Conservation (phyloP, 1,139 yeast genomes). For the Hemisphaericaspora subhashii region DNA sequence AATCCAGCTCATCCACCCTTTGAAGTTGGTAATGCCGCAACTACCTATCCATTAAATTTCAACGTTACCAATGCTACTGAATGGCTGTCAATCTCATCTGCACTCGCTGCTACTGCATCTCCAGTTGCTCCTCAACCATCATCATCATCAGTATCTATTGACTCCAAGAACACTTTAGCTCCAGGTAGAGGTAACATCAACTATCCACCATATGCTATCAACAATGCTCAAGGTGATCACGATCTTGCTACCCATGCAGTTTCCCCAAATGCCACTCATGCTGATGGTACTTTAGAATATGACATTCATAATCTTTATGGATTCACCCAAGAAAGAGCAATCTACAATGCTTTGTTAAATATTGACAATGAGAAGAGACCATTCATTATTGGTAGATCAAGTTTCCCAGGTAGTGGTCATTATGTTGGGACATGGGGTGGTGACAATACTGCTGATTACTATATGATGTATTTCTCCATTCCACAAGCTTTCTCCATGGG, state of each 20-base stretch:
- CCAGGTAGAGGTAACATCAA: constrained; percentile 30
- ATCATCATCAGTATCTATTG: constrained; percentile 17
- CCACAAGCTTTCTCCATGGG: constrained; percentile 25
- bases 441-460: constrained; percentile 22
- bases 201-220: constrained; percentile 33
- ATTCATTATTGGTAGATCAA: constrained; percentile 21
- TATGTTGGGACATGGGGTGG: constrained; percentile 27
- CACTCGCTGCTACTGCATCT: constrained; percentile 15
- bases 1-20: constrained; percentile 26
- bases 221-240: constrained; percentile 23
- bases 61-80: constrained; percentile 22
- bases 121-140: constrained; percentile 13
- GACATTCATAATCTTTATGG: constrained; percentile 25
- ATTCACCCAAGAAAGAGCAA: constrained; percentile 20
- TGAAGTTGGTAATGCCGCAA: constrained; percentile 17
- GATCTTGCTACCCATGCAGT: constrained; percentile 30
- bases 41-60: constrained; percentile 21
- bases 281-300: constrained; percentile 30
- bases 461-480: constrained; percentile 22
- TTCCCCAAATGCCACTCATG: constrained; percentile 31
- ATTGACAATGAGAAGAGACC: constrained; percentile 21
- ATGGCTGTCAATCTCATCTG: constrained; percentile 16
- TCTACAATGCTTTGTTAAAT: constrained; percentile 20
- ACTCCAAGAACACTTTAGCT: constrained; percentile 20
- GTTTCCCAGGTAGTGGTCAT: constrained; percentile 22